Conservation (phyloP, 495 filamentous ascomycete species). For the Glonium stellatum region DNA sequence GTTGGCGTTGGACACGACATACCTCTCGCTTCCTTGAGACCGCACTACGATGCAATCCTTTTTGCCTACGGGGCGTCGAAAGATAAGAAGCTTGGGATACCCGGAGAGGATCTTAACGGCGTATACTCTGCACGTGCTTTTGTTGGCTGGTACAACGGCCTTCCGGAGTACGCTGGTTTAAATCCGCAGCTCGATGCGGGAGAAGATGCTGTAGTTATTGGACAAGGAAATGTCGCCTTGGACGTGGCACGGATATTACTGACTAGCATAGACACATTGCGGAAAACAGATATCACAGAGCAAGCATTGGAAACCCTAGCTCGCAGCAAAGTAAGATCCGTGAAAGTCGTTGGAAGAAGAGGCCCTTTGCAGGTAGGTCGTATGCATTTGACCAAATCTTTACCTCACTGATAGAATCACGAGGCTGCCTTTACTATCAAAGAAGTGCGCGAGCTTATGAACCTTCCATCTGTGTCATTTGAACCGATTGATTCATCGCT, state of each 20-base stretch:
- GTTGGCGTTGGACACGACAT: constrained; percentile 69
- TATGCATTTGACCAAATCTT: not conserved
- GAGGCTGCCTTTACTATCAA: constrained; percentile 91
- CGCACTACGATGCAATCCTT: constrained; percentile 85
- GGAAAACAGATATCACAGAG: constrained; percentile 80
- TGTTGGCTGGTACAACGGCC: constrained; percentile 97
- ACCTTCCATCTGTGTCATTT: constrained; percentile 66
- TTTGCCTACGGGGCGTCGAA: constrained; percentile 88
- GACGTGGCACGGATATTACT: constrained; percentile 89
- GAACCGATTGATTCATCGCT: constrained; percentile 58
- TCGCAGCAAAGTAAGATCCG: constrained; percentile 67
- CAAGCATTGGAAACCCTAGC: constrained; percentile 68
- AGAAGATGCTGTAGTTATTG: constrained; percentile 82
- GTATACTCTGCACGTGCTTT: constrained; percentile 88
- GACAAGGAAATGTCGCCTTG: constrained; percentile 91
- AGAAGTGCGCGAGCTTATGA: constrained; percentile 79
- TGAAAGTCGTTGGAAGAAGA: constrained; percentile 77
- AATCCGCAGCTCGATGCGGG: constrained; percentile 67
- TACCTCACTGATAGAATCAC: not conserved
- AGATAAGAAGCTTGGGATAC: constrained; percentile 70
- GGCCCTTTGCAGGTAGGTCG: constrained; percentile 70
- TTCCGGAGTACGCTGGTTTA: constrained; percentile 75
- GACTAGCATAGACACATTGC: constrained; percentile 59
- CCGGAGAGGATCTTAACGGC: constrained; percentile 69
- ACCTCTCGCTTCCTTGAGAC: constrained; percentile 59